Base-by-base conservation (phyloP, 345 rosid genomes). In the Hibiscus trionum region DNA sequence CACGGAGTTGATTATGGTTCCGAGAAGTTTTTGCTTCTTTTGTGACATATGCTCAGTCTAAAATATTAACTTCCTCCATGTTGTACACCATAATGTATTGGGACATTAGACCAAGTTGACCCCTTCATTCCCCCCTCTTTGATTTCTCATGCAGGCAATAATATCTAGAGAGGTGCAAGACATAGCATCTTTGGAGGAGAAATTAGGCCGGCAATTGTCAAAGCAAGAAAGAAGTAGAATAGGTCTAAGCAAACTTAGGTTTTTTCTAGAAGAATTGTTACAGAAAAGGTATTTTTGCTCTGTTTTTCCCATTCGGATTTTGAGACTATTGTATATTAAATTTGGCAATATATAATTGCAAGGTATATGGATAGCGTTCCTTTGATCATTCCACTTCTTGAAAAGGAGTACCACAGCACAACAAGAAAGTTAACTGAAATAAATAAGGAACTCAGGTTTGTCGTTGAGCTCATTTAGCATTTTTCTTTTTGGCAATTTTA, bases 311-410 rank as follows among this genome's bases (percentile, higher is more conserved):
- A 63, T 82, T 24, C 1, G 27, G 56, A 50, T 26, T 26, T 37
- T 9, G 6, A 75, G 19, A 65, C 6, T 33, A 33, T 55, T 67
- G 66, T 57, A 71, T 72, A 62, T n/a, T 61, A 75, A 71, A 17
- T 81, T 62, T 75, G 21, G 37, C 11, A 72, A 70, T 66, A 57
- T 50, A 69, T 76, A 63, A 17, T 75, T 83, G 71, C 39, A 61
- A 89, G 97, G 96, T 93, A 93, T 77, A 89, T 89, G 88, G 93
- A 91, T 74, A 88, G 85, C 76, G 93, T 91, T 77, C 98, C 98
- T 16, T 62, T 77, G 83, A 87, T 93, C 78, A 89, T 93, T 84
- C 97, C 97, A n/a, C 91, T 91, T 74, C 85, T 93, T 33, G 98
- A 92, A 72, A 93, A 89, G 86, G 96, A 93, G 84, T 85, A 84